Base-by-base conservation (phyloP, 305 asterid genomes). In the Nicotiana rustica region DNA sequence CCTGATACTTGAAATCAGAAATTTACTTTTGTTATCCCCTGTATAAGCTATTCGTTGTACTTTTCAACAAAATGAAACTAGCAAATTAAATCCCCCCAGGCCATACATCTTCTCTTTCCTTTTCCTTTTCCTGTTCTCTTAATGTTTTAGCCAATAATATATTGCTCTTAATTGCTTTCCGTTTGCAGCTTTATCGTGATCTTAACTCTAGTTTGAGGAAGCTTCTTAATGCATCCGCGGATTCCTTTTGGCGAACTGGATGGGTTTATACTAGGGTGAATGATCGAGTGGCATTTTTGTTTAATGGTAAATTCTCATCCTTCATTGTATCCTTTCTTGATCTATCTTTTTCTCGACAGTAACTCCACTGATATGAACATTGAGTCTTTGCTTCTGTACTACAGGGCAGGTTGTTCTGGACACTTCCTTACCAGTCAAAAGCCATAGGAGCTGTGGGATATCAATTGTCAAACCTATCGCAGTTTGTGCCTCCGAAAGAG, bases 191-290 rank as follows among this genome's bases (percentile, higher is more conserved):
- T 71, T 88, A 88, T 87, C 87, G 89, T 87, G 91, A 95, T 89
- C 90, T 95, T 79, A 84, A 87, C 70, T 90, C 92, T 87, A 90
- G 92, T 86, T 89, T 97, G 91, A 90, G 88, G 86, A 92, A 86
- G 91, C 99, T 97, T 90, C 91, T 97, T 83, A 88, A 90, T 86
- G 83, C 93, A 81, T 92, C 93, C 10, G 83, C 87, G 36, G 94
- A 93, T 88, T 86, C 98, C 66, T 93, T 97, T 85, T 97, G 99
- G 99, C 92, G 81, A 86, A 88, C 90, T 10, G 99, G 98, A 78
- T 97, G 99, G 99, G 91, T 97, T 86, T 97, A 93, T 86, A 84
- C 98, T 82, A 93, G 96, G 84, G 91, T 93, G 85, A 89, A 79
- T 68, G 92, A 92, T 80, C 95, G 85, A 77, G 89, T 90, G 83